A percentile compares a stretch with the other conserved stretches of the same genome.
Evolutionary conservation across 371 early-diverging fungal genomes (phyloP).

Genomic region (Syncephalastrum contaminatum): DNA sequence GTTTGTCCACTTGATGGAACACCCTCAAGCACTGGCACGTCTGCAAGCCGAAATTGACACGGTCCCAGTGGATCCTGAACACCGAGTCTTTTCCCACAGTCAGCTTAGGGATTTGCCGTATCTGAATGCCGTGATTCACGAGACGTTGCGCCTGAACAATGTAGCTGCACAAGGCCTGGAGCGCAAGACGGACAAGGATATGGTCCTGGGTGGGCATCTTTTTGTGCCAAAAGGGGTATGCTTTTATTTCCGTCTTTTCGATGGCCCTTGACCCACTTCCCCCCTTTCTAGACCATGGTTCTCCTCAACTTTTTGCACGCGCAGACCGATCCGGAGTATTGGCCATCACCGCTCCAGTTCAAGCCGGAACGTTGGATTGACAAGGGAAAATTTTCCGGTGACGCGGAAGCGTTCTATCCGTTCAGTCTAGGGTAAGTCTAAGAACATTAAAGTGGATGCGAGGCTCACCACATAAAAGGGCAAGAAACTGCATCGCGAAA

Average conservation of each 20-base stretch:
- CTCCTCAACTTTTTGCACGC: too few relatives aligned
- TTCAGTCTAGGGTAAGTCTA: slow-evolving; percentile 33
- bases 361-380: slow-evolving; percentile 37
- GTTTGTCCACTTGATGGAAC: slow-evolving; percentile 18
- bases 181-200: slow-evolving; percentile 17
- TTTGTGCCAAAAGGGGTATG: slow-evolving; percentile 29
- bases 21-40: slow-evolving; percentile 16
- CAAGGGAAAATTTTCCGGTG: neutral
- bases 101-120: slow-evolving; percentile 28
- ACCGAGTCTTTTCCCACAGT: slow-evolving; percentile 16
- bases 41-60: slow-evolving; percentile 25
- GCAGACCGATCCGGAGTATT: slow-evolving; percentile 15
- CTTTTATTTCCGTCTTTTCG: too few relatives aligned
- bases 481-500: slow-evolving; percentile 53
- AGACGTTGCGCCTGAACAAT: slow-evolving; percentile 29
- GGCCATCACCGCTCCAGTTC: slow-evolving; percentile 20
- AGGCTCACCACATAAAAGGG: slow-evolving; percentile 12
- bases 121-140: slow-evolving; percentile 29
- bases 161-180: slow-evolving; percentile 19
- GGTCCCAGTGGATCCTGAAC: neutral
- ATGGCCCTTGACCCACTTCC: too few relatives aligned
- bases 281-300: too few relatives aligned
- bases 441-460: neutral
- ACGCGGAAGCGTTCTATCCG: slow-evolving; percentile 26
- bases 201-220: slow-evolving; percentile 11